Percentiles rank a stretch among this genome's conserved stretches.
Evolutionary conservation across 2,329 filamentous ascomycete species (phyloP).

Genomic region (Phyllosticta ampelicida): DNA sequence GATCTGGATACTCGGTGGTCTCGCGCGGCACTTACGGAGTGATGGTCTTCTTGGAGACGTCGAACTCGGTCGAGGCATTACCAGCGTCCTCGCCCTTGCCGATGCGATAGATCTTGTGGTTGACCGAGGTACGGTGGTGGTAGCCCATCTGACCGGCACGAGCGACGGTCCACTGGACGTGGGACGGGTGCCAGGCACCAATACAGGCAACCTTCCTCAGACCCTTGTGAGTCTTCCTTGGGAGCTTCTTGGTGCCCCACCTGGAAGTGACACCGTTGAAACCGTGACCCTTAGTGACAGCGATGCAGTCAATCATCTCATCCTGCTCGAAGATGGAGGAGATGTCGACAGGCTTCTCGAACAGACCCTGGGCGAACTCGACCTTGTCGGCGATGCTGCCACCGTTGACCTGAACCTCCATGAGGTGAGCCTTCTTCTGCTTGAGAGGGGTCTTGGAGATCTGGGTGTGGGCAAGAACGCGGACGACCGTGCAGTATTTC

Average conservation of each 20-base stretch:
- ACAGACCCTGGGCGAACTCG: slow-evolving; percentile 84
- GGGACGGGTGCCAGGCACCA: slow-evolving; percentile 98
- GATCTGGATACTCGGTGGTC: neutral
- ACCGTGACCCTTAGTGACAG: slow-evolving; percentile 99
- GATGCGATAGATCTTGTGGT: slow-evolving; percentile 99
- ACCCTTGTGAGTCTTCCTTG: slow-evolving; percentile 99
- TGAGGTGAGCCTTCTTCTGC: slow-evolving; percentile 99
- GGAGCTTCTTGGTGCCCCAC: slow-evolving; percentile 99
- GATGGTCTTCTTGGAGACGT: slow-evolving; percentile 98
- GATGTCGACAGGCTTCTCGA: slow-evolving; percentile 98
- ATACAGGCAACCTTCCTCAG: slow-evolving; percentile 99
- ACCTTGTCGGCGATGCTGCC: slow-evolving; percentile 95
- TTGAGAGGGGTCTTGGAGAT: slow-evolving; percentile 98
- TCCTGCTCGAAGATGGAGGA: slow-evolving; percentile 96
- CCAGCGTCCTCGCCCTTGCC: slow-evolving; percentile 84
- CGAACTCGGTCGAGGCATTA: slow-evolving; percentile 89
- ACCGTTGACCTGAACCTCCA: slow-evolving; percentile 99
- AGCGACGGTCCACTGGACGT: slow-evolving; percentile 99
- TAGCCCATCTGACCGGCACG: slow-evolving; percentile 99
- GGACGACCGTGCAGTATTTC: slow-evolving; percentile 99
- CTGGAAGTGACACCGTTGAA: slow-evolving; percentile 93
- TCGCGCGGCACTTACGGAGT: slow-evolving; percentile 69
- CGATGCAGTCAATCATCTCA: slow-evolving; percentile 98
- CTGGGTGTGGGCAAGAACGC: slow-evolving; percentile 98
- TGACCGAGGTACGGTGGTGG: slow-evolving; percentile 99